These are phyloP conservation scores for Asparagopsis taxiformis DNA, from an alignment of 31 red algal genomes.

Conservation along the genomic window DNA sequence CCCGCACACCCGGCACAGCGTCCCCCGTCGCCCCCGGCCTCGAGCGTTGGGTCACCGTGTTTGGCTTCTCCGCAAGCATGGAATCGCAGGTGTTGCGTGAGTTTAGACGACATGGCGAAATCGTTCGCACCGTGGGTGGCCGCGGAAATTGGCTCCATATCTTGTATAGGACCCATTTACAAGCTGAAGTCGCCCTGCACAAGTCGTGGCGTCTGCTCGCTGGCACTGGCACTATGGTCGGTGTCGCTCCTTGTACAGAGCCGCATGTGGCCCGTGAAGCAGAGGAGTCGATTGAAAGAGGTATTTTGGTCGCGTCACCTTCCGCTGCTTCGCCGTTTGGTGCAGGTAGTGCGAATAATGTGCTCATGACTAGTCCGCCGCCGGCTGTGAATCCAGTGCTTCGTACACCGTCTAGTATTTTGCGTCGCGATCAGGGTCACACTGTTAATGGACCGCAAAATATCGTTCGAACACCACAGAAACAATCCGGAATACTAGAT, in stretches of 20 bases:
- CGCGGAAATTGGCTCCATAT: constrained; percentile 64
- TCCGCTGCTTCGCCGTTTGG: not conserved
- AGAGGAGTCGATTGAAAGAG: constrained; percentile 53
- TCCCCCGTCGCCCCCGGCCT: not conserved
- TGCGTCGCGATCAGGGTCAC: constrained; percentile 14
- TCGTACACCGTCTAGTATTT: constrained; percentile 16
- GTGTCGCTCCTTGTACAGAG: constrained; percentile 56
- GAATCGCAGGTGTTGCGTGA: constrained; percentile 60
- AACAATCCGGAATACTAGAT: constrained; percentile 56
- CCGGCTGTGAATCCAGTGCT: constrained; percentile 23
- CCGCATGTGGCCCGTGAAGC: constrained; percentile 34
- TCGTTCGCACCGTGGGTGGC: constrained; percentile 53
- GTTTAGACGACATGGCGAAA: constrained; percentile 64
- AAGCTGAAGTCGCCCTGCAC: constrained; percentile 54
- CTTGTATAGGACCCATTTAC: constrained; percentile 43
- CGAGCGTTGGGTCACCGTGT: constrained; percentile 58
- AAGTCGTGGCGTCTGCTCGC: constrained; percentile 50
- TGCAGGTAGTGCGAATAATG: not conserved
- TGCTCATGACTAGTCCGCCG: not conserved
- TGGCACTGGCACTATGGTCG: constrained; percentile 58
- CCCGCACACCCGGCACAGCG: constrained; percentile 20
- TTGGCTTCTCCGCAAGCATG: constrained; percentile 38
- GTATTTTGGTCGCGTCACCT: constrained; percentile 56
- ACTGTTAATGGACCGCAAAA: constrained; percentile 1
- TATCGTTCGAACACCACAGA: constrained; percentile 62